A percentile compares a stretch with the other conserved stretches of the same genome.
These are phyloP conservation scores for Mortierella sp. DNA, from an alignment of 371 early-diverging fungal genomes.

Conservation along the genomic window DNA sequence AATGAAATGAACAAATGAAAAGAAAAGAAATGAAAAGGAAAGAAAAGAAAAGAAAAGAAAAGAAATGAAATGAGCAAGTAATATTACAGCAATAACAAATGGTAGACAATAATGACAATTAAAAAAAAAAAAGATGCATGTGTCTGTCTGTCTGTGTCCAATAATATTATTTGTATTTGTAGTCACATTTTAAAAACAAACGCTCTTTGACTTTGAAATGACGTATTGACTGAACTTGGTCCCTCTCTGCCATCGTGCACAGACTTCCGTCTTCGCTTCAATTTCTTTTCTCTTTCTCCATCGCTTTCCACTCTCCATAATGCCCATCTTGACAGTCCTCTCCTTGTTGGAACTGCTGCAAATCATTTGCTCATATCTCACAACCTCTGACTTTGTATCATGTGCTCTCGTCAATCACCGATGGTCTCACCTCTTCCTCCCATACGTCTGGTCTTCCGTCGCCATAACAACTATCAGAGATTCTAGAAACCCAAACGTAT, in stretches of 20 bases:
- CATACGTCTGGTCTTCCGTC: background rate
- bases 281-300: too few relatives aligned
- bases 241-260: too few relatives aligned
- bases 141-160: too few relatives aligned
- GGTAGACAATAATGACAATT: too few relatives aligned
- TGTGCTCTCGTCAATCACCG: background rate
- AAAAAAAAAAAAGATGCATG: too few relatives aligned
- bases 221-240: too few relatives aligned
- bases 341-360: background rate
- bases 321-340: background rate
- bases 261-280: background rate
- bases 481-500: background rate
- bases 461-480: background rate
- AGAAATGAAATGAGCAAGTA: background rate
- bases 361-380: background rate
- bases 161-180: too few relatives aligned
- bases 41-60: background rate
- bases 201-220: too few relatives aligned
- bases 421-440: background rate
- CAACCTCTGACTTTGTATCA: background rate
- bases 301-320: background rate
- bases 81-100: too few relatives aligned
- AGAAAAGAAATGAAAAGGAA: background rate
- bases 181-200: too few relatives aligned
- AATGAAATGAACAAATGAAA: background rate